Percentiles rank a stretch among this genome's conserved stretches.
Conservation (phyloP, 1,284 basidiomycete genomes). For the Apiotrichum porosum region DNA sequence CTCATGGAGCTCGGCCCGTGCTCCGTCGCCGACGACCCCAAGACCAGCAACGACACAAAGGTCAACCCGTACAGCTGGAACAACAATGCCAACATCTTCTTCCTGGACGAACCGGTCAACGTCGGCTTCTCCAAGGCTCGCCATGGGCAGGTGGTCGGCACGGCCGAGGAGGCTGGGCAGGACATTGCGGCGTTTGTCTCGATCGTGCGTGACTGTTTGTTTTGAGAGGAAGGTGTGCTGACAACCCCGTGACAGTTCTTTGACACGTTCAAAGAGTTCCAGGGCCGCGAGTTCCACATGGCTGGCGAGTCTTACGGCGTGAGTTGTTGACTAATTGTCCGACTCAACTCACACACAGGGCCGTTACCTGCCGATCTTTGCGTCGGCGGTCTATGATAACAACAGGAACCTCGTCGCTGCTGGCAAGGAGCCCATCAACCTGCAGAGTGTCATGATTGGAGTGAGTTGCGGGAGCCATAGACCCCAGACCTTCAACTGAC, state of each 20-base stretch:
- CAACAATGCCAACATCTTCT: slow-evolving; percentile 44
- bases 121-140: slow-evolving; percentile 66
- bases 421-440: slow-evolving; percentile 67
- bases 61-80: slow-evolving; percentile 51
- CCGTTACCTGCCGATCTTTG: slow-evolving; percentile 79
- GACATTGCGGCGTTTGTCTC: slow-evolving; percentile 67
- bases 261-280: slow-evolving; percentile 62
- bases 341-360: too few relatives aligned
- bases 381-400: slow-evolving; percentile 70
- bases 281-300: slow-evolving; percentile 61
- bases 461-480: not conserved
- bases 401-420: slow-evolving; percentile 59
- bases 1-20: slow-evolving; percentile 54
- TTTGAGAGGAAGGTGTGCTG: not conserved
- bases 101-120: slow-evolving; percentile 53
- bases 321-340: slow-evolving; percentile 10
- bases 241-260: slow-evolving; percentile 60
- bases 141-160: slow-evolving; percentile 58
- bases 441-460: slow-evolving; percentile 77
- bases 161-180: slow-evolving; percentile 64
- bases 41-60: slow-evolving; percentile 44
- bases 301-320: slow-evolving; percentile 57
- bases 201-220: slow-evolving; percentile 45
- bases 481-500: too few relatives aligned
- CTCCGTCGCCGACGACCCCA: slow-evolving; percentile 37